A percentile compares a stretch with the other conserved stretches of the same genome.
Evolutionary conservation across 176 grass and related monocot species (phyloP).

Genomic region (Lolium rigidum): DNA sequence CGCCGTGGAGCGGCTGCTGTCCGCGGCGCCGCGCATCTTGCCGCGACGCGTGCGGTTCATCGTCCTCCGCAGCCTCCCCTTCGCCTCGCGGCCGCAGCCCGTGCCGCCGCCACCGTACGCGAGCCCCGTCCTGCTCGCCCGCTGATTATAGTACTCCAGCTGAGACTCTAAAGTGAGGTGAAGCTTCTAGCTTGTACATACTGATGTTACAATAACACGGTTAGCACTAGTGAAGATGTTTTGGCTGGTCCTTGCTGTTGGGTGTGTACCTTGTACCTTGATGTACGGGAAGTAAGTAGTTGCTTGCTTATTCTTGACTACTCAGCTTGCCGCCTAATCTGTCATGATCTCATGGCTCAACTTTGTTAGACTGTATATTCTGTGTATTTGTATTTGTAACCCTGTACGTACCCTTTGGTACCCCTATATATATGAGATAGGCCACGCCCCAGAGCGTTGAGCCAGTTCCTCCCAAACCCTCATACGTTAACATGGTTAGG

Average conservation of each 20-base stretch:
- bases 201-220: background rate
- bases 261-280: background rate
- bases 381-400: no score
- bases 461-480: no score
- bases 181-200: background rate
- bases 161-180: no score
- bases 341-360: no score
- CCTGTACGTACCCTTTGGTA: no score
- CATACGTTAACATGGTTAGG: no score
- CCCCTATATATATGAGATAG: no score
- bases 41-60: slow-evolving; percentile 51
- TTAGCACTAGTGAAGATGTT: background rate
- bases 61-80: slow-evolving; percentile 55
- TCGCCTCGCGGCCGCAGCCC: slow-evolving; percentile 8
- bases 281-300: no score
- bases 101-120: slow-evolving; percentile 35
- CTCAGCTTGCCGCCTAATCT: no score
- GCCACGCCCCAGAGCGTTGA: no score
- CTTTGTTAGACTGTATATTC: no score
- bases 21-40: slow-evolving; percentile 44
- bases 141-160: background rate
- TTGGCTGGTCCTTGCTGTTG: background rate
- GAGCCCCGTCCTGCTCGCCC: background rate
- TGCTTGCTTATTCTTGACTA: no score
- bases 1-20: slow-evolving; percentile 57